A percentile compares a stretch with the other conserved stretches of the same genome.
Evolutionary conservation across 805 yeast species (phyloP).

Genomic region (Saccharomycopsis schoenii): DNA sequence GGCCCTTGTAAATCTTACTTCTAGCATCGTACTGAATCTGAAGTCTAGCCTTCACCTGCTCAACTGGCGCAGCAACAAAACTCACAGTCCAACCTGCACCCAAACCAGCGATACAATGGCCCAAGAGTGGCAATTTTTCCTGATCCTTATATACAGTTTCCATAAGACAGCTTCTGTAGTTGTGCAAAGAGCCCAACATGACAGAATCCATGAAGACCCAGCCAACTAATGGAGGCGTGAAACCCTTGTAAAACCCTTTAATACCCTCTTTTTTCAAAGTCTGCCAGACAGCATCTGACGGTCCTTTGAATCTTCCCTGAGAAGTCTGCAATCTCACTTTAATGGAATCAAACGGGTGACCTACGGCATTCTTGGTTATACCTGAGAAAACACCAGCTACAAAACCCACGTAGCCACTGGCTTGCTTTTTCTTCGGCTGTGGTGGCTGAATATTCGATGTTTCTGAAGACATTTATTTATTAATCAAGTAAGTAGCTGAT

Average conservation of each 20-base stretch:
- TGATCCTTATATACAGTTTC: conserved; percentile 52
- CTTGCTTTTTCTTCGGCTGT: conserved; percentile 4
- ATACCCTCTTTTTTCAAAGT: conserved; percentile 70
- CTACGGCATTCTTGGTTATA: conserved; percentile 77
- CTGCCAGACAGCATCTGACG: conserved; percentile 67
- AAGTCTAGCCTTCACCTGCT: conserved; percentile 76
- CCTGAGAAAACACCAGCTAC: conserved; percentile 87
- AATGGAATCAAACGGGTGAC: conserved; percentile 89
- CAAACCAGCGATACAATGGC: conserved; percentile 71
- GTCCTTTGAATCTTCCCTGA: conserved; percentile 65
- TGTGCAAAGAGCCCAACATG: conserved; percentile 78
- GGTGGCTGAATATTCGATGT: background rate
- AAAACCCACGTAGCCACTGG: conserved; percentile 51
- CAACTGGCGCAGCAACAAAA: conserved; percentile 93
- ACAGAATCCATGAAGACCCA: conserved; percentile 93
- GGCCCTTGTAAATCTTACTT: conserved; percentile 61
- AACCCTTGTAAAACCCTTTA: conserved; percentile 77
- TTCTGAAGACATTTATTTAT: background rate
- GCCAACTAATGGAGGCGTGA: conserved; percentile 86
- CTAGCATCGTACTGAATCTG: conserved; percentile 84
- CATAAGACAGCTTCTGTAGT: conserved; percentile 60
- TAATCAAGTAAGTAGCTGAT: background rate
- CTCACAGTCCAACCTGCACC: conserved; percentile 83
- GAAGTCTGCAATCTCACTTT: conserved; percentile 78
- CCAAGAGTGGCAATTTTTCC: conserved; percentile 57